A percentile compares a stretch with the other conserved stretches of the same genome.
phyloP scores from a whole-genome alignment of 108 stramenopile genomes.

The Mediolabrus comicus region DNA sequence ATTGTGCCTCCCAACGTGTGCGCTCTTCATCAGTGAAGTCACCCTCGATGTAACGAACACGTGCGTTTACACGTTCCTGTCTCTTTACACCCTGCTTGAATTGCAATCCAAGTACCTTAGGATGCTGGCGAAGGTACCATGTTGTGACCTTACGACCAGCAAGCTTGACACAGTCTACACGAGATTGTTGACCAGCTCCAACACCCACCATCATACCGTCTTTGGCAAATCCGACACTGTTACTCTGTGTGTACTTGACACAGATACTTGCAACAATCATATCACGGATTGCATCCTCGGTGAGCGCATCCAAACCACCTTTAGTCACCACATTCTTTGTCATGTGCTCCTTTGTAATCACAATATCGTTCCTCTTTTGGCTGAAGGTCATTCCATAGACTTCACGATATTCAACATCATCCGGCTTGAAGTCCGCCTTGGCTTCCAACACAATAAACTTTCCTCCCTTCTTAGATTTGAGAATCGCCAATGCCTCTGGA shows the following conservation, averaged over 20 bases:
- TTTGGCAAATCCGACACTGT: constrained; percentile 96
- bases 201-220: constrained; percentile 99
- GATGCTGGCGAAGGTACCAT: constrained; percentile 97
- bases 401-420: constrained; percentile 94
- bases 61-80: constrained; percentile 98
- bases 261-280: constrained; percentile 95
- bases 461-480: constrained; percentile 96
- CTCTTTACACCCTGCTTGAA: constrained; percentile 96
- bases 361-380: constrained; percentile 93
- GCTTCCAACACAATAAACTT: constrained; percentile 97
- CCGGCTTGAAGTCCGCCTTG: constrained; percentile 78
- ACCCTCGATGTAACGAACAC: constrained; percentile 98
- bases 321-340: constrained; percentile 52
- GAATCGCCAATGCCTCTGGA: constrained; percentile 92
- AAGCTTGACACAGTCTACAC: constrained; percentile 99
- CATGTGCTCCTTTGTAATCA: constrained; percentile 82
- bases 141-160: constrained; percentile 96
- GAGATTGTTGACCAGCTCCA: constrained; percentile 99
- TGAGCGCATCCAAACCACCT: constrained; percentile 62
- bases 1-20: constrained; percentile 85
- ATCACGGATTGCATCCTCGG: constrained; percentile 93
- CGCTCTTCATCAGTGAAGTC: constrained; percentile 95
- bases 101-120: constrained; percentile 91
- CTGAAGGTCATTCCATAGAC: constrained; percentile 96
- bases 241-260: constrained; percentile 98